Base-by-base conservation (phyloP, 345 rosid species). In the Salix caprea region DNA sequence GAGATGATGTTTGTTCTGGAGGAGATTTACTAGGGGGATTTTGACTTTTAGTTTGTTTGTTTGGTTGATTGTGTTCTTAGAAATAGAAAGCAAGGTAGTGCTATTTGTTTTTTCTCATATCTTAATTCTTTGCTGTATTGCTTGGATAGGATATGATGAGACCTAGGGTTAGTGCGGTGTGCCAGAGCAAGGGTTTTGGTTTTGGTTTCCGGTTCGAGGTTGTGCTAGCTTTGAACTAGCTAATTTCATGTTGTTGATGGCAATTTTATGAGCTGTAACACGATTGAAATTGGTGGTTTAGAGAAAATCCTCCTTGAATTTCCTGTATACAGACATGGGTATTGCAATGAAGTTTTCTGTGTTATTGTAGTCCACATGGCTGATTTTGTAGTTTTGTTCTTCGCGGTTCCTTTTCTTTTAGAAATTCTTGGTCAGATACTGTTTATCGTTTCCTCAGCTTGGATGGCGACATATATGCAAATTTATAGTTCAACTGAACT, bases 41-140 rank as follows among this genome's bases (percentile, higher is more conserved):
- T 80, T 79, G 80, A 40, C 84, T 46, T 78, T 66, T 71, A 74
- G 83, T 79, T 76, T 85, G 82, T 67, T 78, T 78, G 79, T 54
- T 67, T 75, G 81, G 34, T 74, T 74, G 69, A 13, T 80, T 14
- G 16, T 78, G 50, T 72, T 37, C 16, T 67, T 76, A 62, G 56
- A 75, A 75, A 73, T 42, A 70, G 65, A 73, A 54, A 37, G 58
- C 19, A 37, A 73, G 77, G 26, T 39, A 50, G 77, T 72, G 58
- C 50, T 34, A 37, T 40, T 81, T 66, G 73, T 50, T 64, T 37
- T 71, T 34, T 9, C 60, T 69, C 60, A 40, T 19, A 69, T 69
- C 64, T 68, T 72, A 67, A 72, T 79, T 76, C 69, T 42, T 76
- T 72, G 73, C 40, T 68, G 65, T 28, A 30, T 70, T 75, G 50